Evolutionary conservation across 805 yeast species (phyloP).

Genomic region (Suhomyces canberraensis): DNA sequence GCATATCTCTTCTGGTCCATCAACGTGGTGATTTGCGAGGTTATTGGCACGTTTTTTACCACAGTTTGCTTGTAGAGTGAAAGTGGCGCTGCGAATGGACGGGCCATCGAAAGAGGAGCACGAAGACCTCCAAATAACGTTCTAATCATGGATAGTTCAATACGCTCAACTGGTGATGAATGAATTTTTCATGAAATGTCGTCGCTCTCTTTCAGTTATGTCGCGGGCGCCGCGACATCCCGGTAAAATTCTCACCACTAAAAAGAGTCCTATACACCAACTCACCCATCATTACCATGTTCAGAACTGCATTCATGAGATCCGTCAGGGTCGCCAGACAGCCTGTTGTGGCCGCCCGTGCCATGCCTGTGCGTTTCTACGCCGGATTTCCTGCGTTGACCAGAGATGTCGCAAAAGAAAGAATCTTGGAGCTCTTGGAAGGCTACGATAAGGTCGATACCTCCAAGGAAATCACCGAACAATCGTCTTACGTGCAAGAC

Average conservation of each 20-base stretch:
- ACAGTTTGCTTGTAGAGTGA: slow-evolving; percentile 1
- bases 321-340: slow-evolving; percentile 20
- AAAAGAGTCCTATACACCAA: too few species aligned
- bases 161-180: too few species aligned
- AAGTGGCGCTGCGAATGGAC: background rate
- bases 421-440: slow-evolving; percentile 62
- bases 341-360: slow-evolving; percentile 9
- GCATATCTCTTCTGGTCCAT: slow-evolving; percentile 51
- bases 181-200: too few species aligned
- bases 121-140: slow-evolving; percentile 11
- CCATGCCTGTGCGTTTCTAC: slow-evolving; percentile 33
- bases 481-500: slow-evolving; percentile 35
- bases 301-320: slow-evolving; percentile 28
- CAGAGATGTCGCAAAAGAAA: slow-evolving; percentile 57
- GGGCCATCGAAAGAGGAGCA: background rate
- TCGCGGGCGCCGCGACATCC: too few species aligned
- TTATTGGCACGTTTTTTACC: slow-evolving; percentile 9
- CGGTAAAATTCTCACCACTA: too few species aligned
- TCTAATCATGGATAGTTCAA: slow-evolving; percentile 21
- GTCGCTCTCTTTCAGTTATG: too few species aligned
- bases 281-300: slow-evolving; percentile 23
- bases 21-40: slow-evolving; percentile 8
- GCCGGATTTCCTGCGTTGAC: slow-evolving; percentile 61
- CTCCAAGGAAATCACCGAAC: slow-evolving; percentile 36
- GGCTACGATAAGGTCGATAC: slow-evolving; percentile 55